These are phyloP conservation scores for Capronia epimyces DNA, from an alignment of 2,329 filamentous ascomycete genomes.

Conservation along the genomic window DNA sequence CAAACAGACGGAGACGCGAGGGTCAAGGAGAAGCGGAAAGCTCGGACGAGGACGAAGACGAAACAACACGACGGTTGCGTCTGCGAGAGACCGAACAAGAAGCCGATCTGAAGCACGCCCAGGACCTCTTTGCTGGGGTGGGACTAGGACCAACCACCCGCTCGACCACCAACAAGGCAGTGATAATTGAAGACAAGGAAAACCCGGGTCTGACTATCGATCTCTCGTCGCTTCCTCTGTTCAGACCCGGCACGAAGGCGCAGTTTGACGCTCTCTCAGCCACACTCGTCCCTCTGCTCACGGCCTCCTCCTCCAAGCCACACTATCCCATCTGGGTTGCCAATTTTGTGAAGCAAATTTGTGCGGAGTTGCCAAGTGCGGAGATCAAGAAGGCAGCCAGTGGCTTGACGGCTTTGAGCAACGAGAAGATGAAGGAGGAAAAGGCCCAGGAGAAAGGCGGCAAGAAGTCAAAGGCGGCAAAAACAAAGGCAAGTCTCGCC, in stretches of 20 bases:
- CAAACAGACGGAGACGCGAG: conserved; percentile 54
- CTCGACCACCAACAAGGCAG: conserved; percentile 57
- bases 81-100: conserved; percentile 78
- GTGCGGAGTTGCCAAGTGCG: conserved; percentile 79
- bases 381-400: conserved; percentile 96
- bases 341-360: conserved; percentile 81
- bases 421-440: conserved; percentile 99
- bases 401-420: conserved; percentile 78
- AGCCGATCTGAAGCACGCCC: conserved; percentile 78
- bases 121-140: conserved; percentile 79
- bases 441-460: conserved; percentile 87
- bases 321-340: conserved; percentile 87
- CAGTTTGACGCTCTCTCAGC: conserved; percentile 78
- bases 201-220: conserved; percentile 78
- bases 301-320: conserved; percentile 72
- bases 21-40: conserved; percentile 54
- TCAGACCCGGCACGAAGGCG: conserved; percentile 81
- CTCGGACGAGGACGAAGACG: conserved; percentile 67
- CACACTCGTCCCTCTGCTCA: conserved; percentile 71
- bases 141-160: conserved; percentile 66
- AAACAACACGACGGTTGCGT: conserved; percentile 66
- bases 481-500: conserved; percentile 83
- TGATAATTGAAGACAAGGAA: conserved; percentile 63
- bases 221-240: conserved; percentile 70
- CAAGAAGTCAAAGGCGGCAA: conserved; percentile 95